Evolutionary conservation across 1,284 basidiomycete species (phyloP).

Genomic region (Irpex rosettiformis): DNA sequence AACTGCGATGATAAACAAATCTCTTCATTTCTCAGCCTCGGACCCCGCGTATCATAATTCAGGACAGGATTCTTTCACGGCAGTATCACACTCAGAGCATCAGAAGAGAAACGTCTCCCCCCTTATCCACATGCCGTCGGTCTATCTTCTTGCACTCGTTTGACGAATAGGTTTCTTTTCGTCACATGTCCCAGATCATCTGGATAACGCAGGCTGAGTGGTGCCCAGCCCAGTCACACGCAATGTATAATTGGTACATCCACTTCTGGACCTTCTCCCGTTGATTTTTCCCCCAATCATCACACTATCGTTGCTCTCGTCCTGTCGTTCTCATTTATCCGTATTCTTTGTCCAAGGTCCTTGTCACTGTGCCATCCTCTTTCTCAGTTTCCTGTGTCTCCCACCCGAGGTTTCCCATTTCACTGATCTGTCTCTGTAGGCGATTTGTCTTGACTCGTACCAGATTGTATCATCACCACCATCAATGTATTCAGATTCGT

Average conservation of each 20-base stretch:
- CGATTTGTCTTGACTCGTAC: background rate
- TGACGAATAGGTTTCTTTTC: too few species aligned
- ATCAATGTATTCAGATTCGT: too few species aligned
- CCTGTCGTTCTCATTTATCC: background rate
- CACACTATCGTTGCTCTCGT: background rate
- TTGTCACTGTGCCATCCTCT: background rate
- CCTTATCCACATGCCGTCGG: too few species aligned
- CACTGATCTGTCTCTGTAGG: too few species aligned
- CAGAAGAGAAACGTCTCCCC: background rate
- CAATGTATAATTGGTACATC: too few species aligned
- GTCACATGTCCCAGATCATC: too few species aligned
- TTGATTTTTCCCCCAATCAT: background rate
- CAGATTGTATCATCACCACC: background rate
- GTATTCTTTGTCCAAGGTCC: background rate
- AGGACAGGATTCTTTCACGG: background rate
- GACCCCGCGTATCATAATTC: background rate
- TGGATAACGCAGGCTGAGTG: too few species aligned
- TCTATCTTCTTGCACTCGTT: too few species aligned
- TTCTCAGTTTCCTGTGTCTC: background rate
- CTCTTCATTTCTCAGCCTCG: background rate
- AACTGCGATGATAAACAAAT: slow-evolving; percentile 41
- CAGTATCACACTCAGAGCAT: background rate
- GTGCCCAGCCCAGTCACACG: too few species aligned
- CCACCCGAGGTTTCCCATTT: too few species aligned
- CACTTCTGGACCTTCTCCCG: background rate